Evolutionary conservation across 495 filamentous ascomycete species (phyloP).

Genomic region (Venustampulla echinocandica): DNA sequence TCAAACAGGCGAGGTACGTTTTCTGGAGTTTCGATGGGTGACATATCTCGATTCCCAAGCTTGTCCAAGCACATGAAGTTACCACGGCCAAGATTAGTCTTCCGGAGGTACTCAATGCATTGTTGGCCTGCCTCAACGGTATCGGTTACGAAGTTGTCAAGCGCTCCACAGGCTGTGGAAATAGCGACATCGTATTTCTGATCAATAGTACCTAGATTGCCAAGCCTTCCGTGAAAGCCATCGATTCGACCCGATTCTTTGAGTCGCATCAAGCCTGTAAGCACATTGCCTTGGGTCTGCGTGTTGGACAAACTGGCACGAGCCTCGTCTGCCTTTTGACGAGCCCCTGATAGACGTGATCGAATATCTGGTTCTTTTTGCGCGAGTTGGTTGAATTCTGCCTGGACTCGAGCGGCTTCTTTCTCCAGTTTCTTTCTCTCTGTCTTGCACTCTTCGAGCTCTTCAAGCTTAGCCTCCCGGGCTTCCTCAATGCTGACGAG

Average conservation of each 20-base stretch:
- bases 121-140: conserved; percentile 91
- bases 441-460: conserved; percentile 66
- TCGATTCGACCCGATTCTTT: conserved; percentile 94
- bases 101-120: conserved; percentile 93
- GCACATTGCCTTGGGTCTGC: conserved; percentile 86
- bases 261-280: conserved; percentile 84
- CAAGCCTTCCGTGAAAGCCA: conserved; percentile 90
- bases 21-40: conserved; percentile 77
- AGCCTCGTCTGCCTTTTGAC: conserved; percentile 93
- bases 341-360: conserved; percentile 70
- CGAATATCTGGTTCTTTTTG: conserved; percentile 73
- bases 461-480: conserved; percentile 56
- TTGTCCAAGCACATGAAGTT: conserved; percentile 95
- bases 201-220: conserved; percentile 93
- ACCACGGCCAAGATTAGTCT: conserved; percentile 94
- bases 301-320: conserved; percentile 78
- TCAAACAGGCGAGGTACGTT: conserved; percentile 89
- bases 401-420: conserved; percentile 59
- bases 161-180: conserved; percentile 82
- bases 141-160: conserved; percentile 94
- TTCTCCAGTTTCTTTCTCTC: conserved; percentile 65
- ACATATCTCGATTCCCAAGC: conserved; percentile 65
- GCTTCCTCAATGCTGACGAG: conserved; percentile 62
- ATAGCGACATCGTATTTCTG: conserved; percentile 92
- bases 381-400: conserved; percentile 60